Percentiles rank a stretch among this genome's conserved stretches.
These are phyloP conservation scores for Chytriomyces hyalinus DNA, from an alignment of 192 early-diverging fungal species.

Conservation along the genomic window DNA sequence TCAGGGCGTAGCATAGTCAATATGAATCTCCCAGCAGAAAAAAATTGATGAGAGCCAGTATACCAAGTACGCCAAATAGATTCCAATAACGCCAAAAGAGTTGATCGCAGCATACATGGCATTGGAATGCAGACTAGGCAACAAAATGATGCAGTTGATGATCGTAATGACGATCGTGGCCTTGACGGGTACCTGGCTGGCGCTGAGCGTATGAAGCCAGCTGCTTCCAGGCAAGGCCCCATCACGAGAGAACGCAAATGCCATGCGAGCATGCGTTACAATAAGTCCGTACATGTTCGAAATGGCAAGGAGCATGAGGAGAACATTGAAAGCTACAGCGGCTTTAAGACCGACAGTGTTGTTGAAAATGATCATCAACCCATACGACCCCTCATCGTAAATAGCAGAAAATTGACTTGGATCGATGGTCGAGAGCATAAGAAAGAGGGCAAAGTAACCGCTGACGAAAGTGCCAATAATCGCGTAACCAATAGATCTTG, in stretches of 20 bases:
- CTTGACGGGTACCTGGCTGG: background rate
- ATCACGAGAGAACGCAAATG: conserved; percentile 33
- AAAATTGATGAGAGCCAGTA: background rate
- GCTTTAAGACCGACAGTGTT: conserved; percentile 15
- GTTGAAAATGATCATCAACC: conserved; percentile 15
- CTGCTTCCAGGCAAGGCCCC: conserved; percentile 23
- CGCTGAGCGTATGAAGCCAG: conserved; percentile 15
- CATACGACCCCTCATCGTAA: background rate
- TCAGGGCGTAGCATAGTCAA: background rate
- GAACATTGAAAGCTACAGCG: conserved; percentile 10
- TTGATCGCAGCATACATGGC: conserved; percentile 16
- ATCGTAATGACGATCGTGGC: conserved; percentile 7
- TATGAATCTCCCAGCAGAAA: background rate
- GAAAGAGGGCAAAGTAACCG: conserved; percentile 20
- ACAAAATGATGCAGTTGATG: conserved; percentile 15
- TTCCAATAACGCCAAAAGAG: conserved; percentile 31
- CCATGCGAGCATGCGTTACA: conserved; percentile 14
- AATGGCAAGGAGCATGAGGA: conserved; percentile 27
- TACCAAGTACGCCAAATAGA: conserved; percentile 21
- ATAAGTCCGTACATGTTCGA: conserved; percentile 20
- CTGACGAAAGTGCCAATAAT: conserved; percentile 16
- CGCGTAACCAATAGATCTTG: conserved; percentile 12
- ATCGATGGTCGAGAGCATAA: conserved; percentile 15
- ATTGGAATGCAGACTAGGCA: conserved; percentile 9
- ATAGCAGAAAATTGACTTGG: background rate